Evolutionary conservation across 768 basidiomycete genomes (phyloP).

Genomic region (Porphyrellus cyaneotinctus): DNA sequence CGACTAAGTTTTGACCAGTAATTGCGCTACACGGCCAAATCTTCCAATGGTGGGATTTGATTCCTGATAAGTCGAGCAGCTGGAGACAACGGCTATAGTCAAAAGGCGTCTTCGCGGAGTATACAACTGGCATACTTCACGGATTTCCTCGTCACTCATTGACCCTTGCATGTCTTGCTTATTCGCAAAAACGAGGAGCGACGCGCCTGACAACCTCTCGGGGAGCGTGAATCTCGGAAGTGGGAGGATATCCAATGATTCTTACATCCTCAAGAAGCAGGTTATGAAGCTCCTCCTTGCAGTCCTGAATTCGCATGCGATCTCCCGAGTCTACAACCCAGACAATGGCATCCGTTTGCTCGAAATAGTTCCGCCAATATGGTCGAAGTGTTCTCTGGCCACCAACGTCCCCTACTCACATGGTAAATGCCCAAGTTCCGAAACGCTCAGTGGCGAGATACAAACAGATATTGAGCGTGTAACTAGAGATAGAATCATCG

Average conservation of each 20-base stretch:
- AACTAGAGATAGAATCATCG: constrained; percentile 31
- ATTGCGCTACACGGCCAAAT: constrained; percentile 92
- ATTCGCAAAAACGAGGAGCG: constrained; percentile 93
- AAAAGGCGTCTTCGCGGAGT: background rate
- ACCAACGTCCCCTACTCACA: constrained; percentile 90
- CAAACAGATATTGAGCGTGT: constrained; percentile 43
- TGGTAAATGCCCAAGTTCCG: constrained; percentile 72
- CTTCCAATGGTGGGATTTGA: constrained; percentile 86
- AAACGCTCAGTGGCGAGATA: constrained; percentile 4
- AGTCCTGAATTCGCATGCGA: constrained; percentile 85
- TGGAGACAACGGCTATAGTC: constrained; percentile 30
- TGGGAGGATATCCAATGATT: constrained; percentile 5
- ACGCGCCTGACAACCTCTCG: constrained; percentile 92
- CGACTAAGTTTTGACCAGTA: constrained; percentile 78
- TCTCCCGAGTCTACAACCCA: constrained; percentile 99
- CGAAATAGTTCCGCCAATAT: constrained; percentile 99
- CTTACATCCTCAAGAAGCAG: constrained; percentile 90
- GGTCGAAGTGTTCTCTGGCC: constrained; percentile 94
- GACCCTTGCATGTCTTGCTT: constrained; percentile 94
- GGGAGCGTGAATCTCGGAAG: constrained; percentile 18
- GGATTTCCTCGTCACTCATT: constrained; percentile 77
- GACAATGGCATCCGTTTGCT: constrained; percentile 95
- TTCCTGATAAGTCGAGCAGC: constrained; percentile 76
- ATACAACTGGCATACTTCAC: constrained; percentile 53
- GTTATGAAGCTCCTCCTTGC: constrained; percentile 79